Evolutionary conservation across 768 basidiomycete species (phyloP).

Genomic region (Pleurotus cornucopiae): DNA sequence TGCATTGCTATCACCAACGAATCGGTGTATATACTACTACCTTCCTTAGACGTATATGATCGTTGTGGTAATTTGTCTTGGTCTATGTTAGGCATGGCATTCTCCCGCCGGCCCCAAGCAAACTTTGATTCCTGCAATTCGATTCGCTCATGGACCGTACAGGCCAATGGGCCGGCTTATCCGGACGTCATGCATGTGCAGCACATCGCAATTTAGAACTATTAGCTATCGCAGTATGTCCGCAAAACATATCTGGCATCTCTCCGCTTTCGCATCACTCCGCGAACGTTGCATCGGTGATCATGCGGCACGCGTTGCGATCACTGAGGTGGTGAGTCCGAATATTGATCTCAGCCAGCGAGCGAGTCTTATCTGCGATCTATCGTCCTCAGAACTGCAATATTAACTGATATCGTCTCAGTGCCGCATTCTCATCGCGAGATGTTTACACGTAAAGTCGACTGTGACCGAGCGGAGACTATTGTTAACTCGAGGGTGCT

Average conservation of each 20-base stretch:
- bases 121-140: neutral
- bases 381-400: neutral
- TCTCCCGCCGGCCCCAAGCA: conserved; percentile 7
- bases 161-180: neutral
- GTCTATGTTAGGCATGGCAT: neutral
- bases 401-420: neutral
- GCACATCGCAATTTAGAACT: neutral
- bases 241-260: conserved; percentile 6
- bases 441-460: neutral
- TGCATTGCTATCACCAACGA: neutral
- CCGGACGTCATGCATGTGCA: neutral
- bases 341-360: neutral
- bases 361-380: conserved; percentile 3
- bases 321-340: neutral
- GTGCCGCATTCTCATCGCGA: neutral
- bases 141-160: neutral
- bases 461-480: neutral
- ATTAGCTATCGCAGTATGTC: conserved; percentile 8
- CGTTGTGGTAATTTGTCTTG: neutral
- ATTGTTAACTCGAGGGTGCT: conserved; percentile 4
- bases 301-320: neutral
- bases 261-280: conserved; percentile 4
- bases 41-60: neutral
- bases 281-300: neutral
- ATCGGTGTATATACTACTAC: neutral